Percentiles rank a stretch among this genome's conserved stretches.
Evolutionary conservation across 2,329 filamentous ascomycete genomes (phyloP).

Genomic region (Calcarisporium arbuscula): DNA sequence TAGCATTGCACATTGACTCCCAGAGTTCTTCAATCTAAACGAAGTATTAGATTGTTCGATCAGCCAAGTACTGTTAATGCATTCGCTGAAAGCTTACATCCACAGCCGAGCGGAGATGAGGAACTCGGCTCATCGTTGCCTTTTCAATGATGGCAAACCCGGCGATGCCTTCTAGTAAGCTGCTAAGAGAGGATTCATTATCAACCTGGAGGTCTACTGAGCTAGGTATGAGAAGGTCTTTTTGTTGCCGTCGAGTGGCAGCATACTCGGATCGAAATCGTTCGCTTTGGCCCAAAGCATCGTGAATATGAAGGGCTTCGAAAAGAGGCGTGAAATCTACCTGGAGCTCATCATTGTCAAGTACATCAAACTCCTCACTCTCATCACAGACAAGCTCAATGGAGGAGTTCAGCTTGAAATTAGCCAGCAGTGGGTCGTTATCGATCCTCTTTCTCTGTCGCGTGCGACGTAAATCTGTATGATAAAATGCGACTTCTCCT

Average conservation of each 20-base stretch:
- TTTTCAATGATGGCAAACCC: constrained; percentile 96
- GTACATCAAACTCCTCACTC: constrained; percentile 87
- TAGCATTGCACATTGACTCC: constrained; percentile 94
- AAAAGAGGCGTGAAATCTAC: constrained; percentile 93
- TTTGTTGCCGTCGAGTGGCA: constrained; percentile 83
- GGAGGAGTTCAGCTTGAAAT: constrained; percentile 90
- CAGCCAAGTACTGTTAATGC: neutral
- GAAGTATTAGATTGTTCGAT: neutral
- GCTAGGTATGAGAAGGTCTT: constrained; percentile 77
- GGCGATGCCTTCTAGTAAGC: constrained; percentile 84
- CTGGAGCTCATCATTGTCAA: constrained; percentile 91
- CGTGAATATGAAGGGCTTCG: constrained; percentile 93
- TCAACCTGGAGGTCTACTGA: constrained; percentile 73
- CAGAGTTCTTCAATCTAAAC: constrained; percentile 90
- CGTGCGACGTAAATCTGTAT: constrained; percentile 79
- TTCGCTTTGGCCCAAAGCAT: constrained; percentile 86
- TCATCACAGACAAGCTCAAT: constrained; percentile 95
- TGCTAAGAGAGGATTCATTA: constrained; percentile 81
- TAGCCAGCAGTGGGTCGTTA: constrained; percentile 64
- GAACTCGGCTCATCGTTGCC: constrained; percentile 81
- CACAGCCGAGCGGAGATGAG: constrained; percentile 71
- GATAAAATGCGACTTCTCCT: constrained; percentile 93
- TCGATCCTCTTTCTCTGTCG: constrained; percentile 80
- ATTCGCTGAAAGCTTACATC: constrained; percentile 57
- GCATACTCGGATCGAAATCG: constrained; percentile 88